Conservation (phyloP, 192 early-diverging fungal species). For the Coemansia sp. region DNA sequence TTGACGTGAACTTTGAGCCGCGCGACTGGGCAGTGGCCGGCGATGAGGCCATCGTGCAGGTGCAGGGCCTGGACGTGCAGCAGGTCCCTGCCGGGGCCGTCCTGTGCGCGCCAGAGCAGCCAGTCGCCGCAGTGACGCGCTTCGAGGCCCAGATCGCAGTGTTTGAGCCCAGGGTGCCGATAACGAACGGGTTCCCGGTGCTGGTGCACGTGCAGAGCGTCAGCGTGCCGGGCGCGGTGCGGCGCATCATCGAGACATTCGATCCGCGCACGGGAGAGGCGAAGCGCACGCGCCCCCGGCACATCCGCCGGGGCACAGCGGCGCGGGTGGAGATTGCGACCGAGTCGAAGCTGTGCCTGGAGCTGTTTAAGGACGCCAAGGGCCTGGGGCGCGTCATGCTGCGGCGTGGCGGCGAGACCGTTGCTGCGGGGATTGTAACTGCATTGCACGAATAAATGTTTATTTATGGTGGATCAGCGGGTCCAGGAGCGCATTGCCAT, state of each 20-base stretch:
- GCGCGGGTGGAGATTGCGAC: constrained; percentile 81
- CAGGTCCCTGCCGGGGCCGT: constrained; percentile 73
- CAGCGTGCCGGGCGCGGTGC: constrained; percentile 74
- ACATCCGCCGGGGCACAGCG: constrained; percentile 59
- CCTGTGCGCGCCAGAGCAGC: constrained; percentile 65
- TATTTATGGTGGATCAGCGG: constrained; percentile 30
- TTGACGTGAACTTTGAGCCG: constrained; percentile 69
- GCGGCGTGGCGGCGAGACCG: constrained; percentile 77
- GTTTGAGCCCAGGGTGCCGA: constrained; percentile 88
- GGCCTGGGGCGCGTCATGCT: constrained; percentile 87
- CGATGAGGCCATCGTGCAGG: constrained; percentile 78
- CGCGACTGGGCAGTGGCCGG: constrained; percentile 90
- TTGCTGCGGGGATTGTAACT: constrained; percentile 84
- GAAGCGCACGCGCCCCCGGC: constrained; percentile 77
- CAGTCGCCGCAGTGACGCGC: constrained; percentile 73
- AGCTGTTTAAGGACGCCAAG: constrained; percentile 81
- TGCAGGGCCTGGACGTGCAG: constrained; percentile 55
- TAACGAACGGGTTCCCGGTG: constrained; percentile 87
- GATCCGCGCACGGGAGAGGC: constrained; percentile 83
- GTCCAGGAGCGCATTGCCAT: constrained; percentile 77
- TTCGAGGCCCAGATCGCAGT: constrained; percentile 88
- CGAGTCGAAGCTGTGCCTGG: constrained; percentile 77
- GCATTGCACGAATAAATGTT: constrained; percentile 8
- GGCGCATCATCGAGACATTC: constrained; percentile 71
- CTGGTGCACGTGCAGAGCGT: constrained; percentile 84